Conservation (phyloP, 441 rosid species). For the Populus hybrid region DNA sequence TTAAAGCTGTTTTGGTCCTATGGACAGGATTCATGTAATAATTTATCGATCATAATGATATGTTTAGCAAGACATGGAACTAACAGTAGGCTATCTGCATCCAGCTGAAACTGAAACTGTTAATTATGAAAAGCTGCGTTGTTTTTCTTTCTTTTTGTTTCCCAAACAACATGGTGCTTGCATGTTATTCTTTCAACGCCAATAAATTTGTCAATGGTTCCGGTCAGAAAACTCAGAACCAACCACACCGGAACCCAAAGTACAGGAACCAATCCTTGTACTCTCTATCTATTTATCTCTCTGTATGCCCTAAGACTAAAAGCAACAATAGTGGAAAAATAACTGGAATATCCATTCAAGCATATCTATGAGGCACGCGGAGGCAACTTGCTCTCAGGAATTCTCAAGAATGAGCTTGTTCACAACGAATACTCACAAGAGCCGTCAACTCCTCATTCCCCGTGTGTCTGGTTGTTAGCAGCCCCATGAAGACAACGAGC, state of each 20-base stretch:
- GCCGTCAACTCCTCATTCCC: slow-evolving; percentile 61
- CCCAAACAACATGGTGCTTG: too few relatives aligned
- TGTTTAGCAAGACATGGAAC: neutral
- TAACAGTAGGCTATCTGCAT: neutral
- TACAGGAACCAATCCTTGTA: too few relatives aligned
- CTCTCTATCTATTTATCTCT: neutral
- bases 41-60: neutral
- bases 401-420: neutral
- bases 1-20: slow-evolving; percentile 27
- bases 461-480: slow-evolving; percentile 28
- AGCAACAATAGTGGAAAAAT: neutral
- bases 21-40: neutral
- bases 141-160: neutral
- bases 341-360: neutral
- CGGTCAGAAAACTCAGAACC: too few relatives aligned
- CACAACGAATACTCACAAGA: slow-evolving; percentile 50
- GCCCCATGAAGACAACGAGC: slow-evolving; percentile 34
- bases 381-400: slow-evolving; percentile 2
- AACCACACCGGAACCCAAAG: too few relatives aligned
- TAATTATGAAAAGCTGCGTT: neutral
- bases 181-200: too few relatives aligned
- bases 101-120: neutral
- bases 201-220: too few relatives aligned
- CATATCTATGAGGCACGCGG: neutral
- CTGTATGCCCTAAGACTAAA: neutral